Evolutionary conservation across 352 stramenopile genomes (phyloP), one percentile per base, ranked within the genome.

Genomic region (Stramenopiles sp.): DNA sequence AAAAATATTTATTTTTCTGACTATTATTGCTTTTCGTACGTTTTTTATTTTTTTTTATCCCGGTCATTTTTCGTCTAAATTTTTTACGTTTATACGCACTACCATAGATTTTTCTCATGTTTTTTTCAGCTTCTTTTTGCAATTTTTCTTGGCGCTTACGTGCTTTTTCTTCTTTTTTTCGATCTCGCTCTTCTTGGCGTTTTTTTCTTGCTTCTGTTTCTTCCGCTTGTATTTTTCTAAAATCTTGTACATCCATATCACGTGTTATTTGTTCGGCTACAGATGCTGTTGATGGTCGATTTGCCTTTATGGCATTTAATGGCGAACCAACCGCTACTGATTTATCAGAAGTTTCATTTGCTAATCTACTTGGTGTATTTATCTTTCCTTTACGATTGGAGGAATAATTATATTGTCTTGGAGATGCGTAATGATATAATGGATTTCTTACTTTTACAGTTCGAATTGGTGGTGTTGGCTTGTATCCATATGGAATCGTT

Each of bases 351-450:
- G n/a, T n/a, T n/a, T n/a, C n/a, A n/a, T n/a, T n/a, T n/a, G n/a
- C n/a, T n/a, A n/a, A n/a, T n/a, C n/a, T n/a, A n/a, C n/a, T n/a
- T n/a, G n/a, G n/a, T n/a, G n/a, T n/a, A n/a, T n/a, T n/a, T n/a
- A n/a, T n/a, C n/a, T n/a, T n/a, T n/a, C n/a, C n/a, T n/a, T n/a
- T n/a, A n/a, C n/a, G n/a, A n/a, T n/a, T n/a, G n/a, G n/a, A n/a
- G n/a, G n/a, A n/a, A n/a, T n/a, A n/a, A n/a, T n/a, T n/a, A n/a
- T n/a, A 53, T 53, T 13, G 38, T 13, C 4, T 76, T 33, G 65
- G 4, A 13, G 65, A 13, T 76, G 65, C 30, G 31, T 76, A 76
- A 76, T 76, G 65, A 76, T 76, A 76, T 20, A 76, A 20, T 31
- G 65, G 65, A 33, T 76, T 76, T 76, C 65, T 76, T 7, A 31